A percentile compares a stretch with the other conserved stretches of the same genome.
Evolutionary conservation across 208 protist genomes (phyloP).

Genomic region (Sergeia podlipaevii): DNA sequence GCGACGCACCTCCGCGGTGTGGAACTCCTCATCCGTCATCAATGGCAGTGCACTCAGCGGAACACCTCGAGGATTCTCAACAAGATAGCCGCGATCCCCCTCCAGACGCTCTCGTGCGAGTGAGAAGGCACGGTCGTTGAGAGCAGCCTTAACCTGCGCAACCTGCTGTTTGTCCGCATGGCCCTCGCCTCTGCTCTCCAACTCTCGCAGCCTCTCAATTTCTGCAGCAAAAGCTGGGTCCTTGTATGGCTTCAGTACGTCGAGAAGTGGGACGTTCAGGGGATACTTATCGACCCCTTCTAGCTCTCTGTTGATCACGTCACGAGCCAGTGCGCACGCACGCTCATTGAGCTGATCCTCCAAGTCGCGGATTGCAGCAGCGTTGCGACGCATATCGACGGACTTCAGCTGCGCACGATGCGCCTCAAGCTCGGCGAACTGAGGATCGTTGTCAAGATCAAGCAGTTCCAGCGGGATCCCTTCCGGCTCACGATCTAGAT

Average conservation of each 20-base stretch:
- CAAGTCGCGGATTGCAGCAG: conserved; percentile 53
- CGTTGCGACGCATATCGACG: conserved; percentile 56
- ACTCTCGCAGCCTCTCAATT: conserved; percentile 28
- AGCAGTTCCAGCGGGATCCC: conserved; percentile 54
- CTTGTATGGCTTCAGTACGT: conserved; percentile 30
- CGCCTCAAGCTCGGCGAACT: conserved; percentile 37
- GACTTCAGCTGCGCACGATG: conserved; percentile 50
- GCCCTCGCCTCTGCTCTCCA: conserved; percentile 17
- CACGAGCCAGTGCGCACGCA: conserved; percentile 49
- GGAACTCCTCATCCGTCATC: conserved; percentile 36
- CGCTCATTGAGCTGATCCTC: conserved; percentile 61
- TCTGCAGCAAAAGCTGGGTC: conserved; percentile 29
- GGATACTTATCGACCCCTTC: conserved; percentile 48
- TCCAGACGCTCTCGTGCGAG: conserved; percentile 32
- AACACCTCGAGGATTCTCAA: conserved; percentile 36
- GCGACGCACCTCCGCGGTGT: conserved; percentile 44
- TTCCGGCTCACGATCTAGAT: conserved; percentile 35
- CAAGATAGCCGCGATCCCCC: conserved; percentile 47
- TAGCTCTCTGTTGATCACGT: conserved; percentile 52
- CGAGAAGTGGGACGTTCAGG: conserved; percentile 59
- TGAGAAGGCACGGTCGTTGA: conserved; percentile 47
- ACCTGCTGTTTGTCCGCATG: conserved; percentile 23
- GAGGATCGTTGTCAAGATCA: conserved; percentile 40
- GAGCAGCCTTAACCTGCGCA: conserved; percentile 20
- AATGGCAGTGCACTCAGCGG: conserved; percentile 43